Base-by-base conservation (phyloP, 2,329 filamentous ascomycete genomes). In the Penicillium sp. region DNA sequence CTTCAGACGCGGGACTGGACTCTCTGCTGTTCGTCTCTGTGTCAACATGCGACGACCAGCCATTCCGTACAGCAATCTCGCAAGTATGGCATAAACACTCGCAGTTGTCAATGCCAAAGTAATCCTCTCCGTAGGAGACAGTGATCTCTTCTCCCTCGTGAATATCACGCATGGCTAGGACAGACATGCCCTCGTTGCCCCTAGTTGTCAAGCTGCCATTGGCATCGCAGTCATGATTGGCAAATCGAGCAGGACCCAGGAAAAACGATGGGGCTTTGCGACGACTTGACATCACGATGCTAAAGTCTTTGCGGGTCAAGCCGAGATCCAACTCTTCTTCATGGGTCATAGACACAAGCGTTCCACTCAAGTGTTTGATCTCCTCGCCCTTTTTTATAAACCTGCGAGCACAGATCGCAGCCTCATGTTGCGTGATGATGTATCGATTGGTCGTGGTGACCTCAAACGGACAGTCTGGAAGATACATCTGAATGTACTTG, bases 221-320 rank as follows among this genome's bases (percentile, higher is more conserved):
- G 32, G 94, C 91, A 64, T 89, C 84, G 76, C 94, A 99, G 73
- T 99, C 94, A 75, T 99, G 94, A 70, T 99, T 99, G 26, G 94
- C 92, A 72, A 99, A 97, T 49, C 94, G 87, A 34, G 94, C 94
- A 8, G 94, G 95, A 0, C 94, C 94, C 71, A 99, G 87, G 71
- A 99, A 97, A 40, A 99, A 79, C 50, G 90, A 96, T 31, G 92
- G 89, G 58, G 88, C 88, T 76, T 96, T 97, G 75, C 89, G 93
- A 56, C 94, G 84, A 63, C 91, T 93, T 60, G 92, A 96, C 69
- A 97, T 89, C 32, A 99, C 92, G 61, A 99, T 92, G 72, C 92
- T 97, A 72, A 99, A 99, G 71, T 99, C 94, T 69, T 93, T 92
- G 70, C 94, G 89, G 57, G 86, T 88, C 61, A 87, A 75, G 26